Evolutionary conservation across 2,329 filamentous ascomycete species (phyloP).

Genomic region (Saccharata proteae): DNA sequence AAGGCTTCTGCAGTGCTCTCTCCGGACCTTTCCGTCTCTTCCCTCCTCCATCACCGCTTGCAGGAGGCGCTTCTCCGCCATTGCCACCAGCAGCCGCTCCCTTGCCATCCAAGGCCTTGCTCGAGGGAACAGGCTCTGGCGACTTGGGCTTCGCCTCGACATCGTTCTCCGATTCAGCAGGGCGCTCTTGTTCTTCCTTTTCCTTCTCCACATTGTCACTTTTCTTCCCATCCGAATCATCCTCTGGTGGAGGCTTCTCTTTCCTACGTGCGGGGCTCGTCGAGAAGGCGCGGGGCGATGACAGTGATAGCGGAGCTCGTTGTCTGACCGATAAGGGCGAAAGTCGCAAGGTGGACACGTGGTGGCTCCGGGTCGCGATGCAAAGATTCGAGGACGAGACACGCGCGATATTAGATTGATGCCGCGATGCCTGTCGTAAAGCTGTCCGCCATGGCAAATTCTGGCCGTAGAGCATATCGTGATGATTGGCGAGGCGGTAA

Average conservation of each 20-base stretch:
- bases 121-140: constrained; percentile 38
- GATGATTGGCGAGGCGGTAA: too few relatives aligned
- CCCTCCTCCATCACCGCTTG: constrained; percentile 44
- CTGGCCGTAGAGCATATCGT: constrained; percentile 49
- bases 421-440: constrained; percentile 38
- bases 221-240: constrained; percentile 33
- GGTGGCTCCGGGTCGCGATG: constrained; percentile 4
- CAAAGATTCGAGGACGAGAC: not conserved
- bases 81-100: constrained; percentile 47
- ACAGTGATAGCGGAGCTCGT: constrained; percentile 22
- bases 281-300: constrained; percentile 21
- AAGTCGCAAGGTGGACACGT: constrained; percentile 1
- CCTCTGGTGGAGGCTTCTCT: constrained; percentile 43
- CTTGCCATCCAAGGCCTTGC: constrained; percentile 44
- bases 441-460: constrained; percentile 54
- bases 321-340: constrained; percentile 17
- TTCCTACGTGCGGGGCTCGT: constrained; percentile 21
- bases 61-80: constrained; percentile 26
- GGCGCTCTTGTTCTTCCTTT: constrained; percentile 28
- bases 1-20: constrained; percentile 70
- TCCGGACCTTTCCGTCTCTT: constrained; percentile 60
- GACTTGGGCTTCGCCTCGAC: constrained; percentile 34
- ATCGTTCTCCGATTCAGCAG: constrained; percentile 29
- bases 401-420: constrained; percentile 15
- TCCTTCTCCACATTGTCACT: constrained; percentile 26